phyloP scores from a whole-genome alignment of 257 asterid species.

The Agastache rugosa region DNA sequence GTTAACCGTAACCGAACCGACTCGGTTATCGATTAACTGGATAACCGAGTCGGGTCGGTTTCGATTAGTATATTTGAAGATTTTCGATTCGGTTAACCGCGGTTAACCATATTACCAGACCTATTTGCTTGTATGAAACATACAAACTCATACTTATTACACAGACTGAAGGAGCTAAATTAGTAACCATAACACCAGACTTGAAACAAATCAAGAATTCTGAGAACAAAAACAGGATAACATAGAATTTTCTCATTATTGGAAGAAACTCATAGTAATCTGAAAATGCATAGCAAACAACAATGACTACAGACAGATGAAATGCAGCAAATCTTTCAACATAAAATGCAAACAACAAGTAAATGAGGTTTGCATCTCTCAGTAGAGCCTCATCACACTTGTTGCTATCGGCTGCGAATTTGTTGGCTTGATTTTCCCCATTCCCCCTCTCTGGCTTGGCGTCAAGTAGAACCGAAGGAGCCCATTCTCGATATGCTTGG shows the following conservation, averaged over 20 bases:
- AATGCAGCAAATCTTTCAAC: constrained; percentile 43
- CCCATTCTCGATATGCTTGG: constrained; percentile 72
- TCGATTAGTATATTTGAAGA: no score
- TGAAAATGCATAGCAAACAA: constrained; percentile 41
- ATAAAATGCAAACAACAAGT: constrained; percentile 40
- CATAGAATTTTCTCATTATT: constrained; percentile 44
- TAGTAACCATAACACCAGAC: neutral
- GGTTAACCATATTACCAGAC: no score
- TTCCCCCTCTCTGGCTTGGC: constrained; percentile 59
- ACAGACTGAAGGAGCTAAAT: neutral
- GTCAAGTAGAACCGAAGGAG: constrained; percentile 81
- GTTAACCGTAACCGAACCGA: no score
- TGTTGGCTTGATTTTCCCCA: constrained; percentile 65
- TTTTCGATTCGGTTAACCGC: no score
- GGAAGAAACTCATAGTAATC: constrained; percentile 36
- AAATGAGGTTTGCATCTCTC: constrained; percentile 42
- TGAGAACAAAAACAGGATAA: neutral
- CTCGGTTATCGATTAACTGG: no score
- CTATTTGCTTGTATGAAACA: no score
- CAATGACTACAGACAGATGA: constrained; percentile 46
- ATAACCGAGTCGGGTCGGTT: no score
- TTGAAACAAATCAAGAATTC: neutral
- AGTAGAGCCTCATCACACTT: constrained; percentile 66
- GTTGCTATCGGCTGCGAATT: constrained; percentile 69
- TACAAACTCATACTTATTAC: neutral